Evolutionary conservation across 2,329 filamentous ascomycete genomes (phyloP), one percentile per base, ranked within the genome.

Genomic region (Claviceps capensis): DNA sequence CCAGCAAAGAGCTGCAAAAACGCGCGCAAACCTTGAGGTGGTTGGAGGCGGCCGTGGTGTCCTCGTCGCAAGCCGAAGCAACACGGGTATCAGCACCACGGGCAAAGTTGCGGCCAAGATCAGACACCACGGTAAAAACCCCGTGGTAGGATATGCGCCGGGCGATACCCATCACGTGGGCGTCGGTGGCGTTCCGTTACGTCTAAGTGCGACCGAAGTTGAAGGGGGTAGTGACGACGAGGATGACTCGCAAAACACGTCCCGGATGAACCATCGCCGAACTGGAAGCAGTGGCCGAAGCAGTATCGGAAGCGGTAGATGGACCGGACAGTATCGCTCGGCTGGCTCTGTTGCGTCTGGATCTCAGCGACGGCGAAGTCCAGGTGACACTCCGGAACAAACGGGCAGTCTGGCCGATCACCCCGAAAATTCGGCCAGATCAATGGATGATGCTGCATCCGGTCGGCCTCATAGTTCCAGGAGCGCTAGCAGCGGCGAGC

Each of bases 131-230:
- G 85, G 86, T 56, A 89, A 91, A 64, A 83, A 82, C 8, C 86
- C 82, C 43, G 79, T 88, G 4, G 81, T 86, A 8, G 83, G 87
- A 41, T 95, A 94, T 65, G 82, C 83, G 9, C 84, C 86, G 2
- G 85, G 83, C 45, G 79, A 75, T 53, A 54, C 53, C 41, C 90
- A 91, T 52, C 85, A 88, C 54, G 85, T 81, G 42, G 81, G 80
- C 42, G 79, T 84, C 1, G 80, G 83, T 42, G 89, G 88, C 51
- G 90, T 97, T 41, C 93, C 93, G 2, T 81, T 96, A 68, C 83
- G 93, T 44, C 75, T 98, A 56, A 95, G 88, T 65, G 91, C 93
- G n/a, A 94, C 87, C 49, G 93, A 98, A 67, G 87, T 97, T 14
- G 89, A 95, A 61, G 88, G 87, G 58, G 89, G 84, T 58, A 88